Evolutionary conservation across 2,329 filamentous ascomycete genomes (phyloP).

Genomic region (Aspergillaceae sp.): DNA sequence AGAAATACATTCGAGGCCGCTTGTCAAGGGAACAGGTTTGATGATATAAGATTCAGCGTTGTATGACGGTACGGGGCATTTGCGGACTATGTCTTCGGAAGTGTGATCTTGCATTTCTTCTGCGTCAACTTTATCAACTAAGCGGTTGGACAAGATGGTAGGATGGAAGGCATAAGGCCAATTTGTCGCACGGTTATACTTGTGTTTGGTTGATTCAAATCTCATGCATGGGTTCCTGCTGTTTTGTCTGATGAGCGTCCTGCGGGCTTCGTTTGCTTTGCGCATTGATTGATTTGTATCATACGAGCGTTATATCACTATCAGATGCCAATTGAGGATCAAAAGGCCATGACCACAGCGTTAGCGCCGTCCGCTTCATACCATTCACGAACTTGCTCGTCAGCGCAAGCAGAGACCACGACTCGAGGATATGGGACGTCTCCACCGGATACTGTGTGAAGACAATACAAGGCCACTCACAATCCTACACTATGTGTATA

Average conservation of each 20-base stretch:
- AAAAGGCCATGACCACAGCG: conserved; percentile 80
- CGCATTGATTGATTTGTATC: background rate
- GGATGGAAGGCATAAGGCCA: background rate
- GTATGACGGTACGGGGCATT: no score
- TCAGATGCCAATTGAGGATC: background rate
- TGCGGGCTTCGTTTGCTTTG: background rate
- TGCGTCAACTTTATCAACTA: conserved; percentile 99
- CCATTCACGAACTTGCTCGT: conserved; percentile 81
- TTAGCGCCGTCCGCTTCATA: conserved; percentile 81
- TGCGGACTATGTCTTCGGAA: conserved; percentile 91
- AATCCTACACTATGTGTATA: no score
- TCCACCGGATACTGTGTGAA: conserved; percentile 87
- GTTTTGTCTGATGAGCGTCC: background rate
- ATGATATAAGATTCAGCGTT: no score
- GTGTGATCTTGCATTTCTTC: conserved; percentile 94
- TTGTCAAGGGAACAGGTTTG: no score
- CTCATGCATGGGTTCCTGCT: background rate
- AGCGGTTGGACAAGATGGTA: conserved; percentile 12
- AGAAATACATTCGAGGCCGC: no score
- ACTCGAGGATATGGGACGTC: conserved; percentile 82
- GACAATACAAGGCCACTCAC: conserved; percentile 67
- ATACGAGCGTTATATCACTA: background rate
- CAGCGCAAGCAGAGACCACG: conserved; percentile 76
- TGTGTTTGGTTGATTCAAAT: background rate
- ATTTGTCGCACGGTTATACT: background rate